A percentile compares a stretch with the other conserved stretches of the same genome.
These are phyloP conservation scores for Chaetomiaceae sp. DNA, from an alignment of 2,329 filamentous ascomycete species.

Conservation along the genomic window DNA sequence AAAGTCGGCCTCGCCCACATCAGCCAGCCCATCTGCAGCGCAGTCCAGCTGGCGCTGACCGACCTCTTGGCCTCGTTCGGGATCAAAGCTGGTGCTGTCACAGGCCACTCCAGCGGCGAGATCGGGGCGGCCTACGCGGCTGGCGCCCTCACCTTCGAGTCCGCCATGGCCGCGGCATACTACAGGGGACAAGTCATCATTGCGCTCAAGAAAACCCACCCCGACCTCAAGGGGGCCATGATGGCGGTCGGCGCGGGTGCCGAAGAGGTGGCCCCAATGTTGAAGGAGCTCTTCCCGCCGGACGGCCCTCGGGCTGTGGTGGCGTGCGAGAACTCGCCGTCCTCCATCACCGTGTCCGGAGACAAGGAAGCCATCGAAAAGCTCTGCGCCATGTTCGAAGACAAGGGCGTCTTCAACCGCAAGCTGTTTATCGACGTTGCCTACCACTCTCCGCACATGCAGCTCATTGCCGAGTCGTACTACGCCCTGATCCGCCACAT, in stretches of 20 bases:
- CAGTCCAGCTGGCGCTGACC: slow-evolving; percentile 38
- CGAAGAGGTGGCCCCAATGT: slow-evolving; percentile 23
- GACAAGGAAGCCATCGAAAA: slow-evolving; percentile 30
- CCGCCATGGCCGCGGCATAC: slow-evolving; percentile 38
- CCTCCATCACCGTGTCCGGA: slow-evolving; percentile 27
- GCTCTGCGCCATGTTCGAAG: slow-evolving; percentile 44
- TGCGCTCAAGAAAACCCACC: slow-evolving; percentile 35
- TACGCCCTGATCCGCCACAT: slow-evolving; percentile 27
- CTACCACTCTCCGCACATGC: slow-evolving; percentile 51
- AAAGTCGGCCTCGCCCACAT: slow-evolving; percentile 35
- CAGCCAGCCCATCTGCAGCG: slow-evolving; percentile 32
- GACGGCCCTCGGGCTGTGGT: slow-evolving; percentile 17
- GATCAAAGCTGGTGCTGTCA: slow-evolving; percentile 29
- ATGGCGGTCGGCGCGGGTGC: slow-evolving; percentile 24
- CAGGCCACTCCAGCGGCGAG: slow-evolving; percentile 34
- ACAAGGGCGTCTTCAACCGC: slow-evolving; percentile 41
- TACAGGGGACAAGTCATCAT: slow-evolving; percentile 38
- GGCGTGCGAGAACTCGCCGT: slow-evolving; percentile 28
- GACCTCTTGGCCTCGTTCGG: slow-evolving; percentile 33
- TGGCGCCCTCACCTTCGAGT: slow-evolving; percentile 27
- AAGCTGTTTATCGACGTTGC: slow-evolving; percentile 46
- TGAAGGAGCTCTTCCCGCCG: slow-evolving; percentile 17
- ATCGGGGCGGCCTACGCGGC: slow-evolving; percentile 41
- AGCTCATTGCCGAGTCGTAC: slow-evolving; percentile 42
- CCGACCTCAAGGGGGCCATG: slow-evolving; percentile 29